Evolutionary conservation across 1,284 basidiomycete genomes (phyloP).

Genomic region (Irpex sp.): DNA sequence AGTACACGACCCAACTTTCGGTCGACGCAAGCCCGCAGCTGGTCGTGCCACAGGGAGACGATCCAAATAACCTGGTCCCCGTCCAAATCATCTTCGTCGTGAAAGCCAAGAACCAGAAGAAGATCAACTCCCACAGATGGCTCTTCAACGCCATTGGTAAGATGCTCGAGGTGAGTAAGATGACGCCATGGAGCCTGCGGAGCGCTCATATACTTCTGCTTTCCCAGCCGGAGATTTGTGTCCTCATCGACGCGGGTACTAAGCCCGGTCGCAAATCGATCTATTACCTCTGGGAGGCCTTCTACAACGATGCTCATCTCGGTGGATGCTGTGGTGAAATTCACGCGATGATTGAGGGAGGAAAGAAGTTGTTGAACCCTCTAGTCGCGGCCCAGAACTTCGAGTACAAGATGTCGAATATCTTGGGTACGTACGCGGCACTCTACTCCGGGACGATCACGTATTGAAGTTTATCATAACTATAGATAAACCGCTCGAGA

Average conservation of each 20-base stretch:
- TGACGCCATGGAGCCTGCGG: background rate
- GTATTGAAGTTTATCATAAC: background rate
- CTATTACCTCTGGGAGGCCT: conserved; percentile 95
- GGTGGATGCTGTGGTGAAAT: conserved; percentile 90
- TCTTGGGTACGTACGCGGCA: conserved; percentile 53
- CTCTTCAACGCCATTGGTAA: conserved; percentile 94
- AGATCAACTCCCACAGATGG: conserved; percentile 97
- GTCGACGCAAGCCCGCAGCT: conserved; percentile 87
- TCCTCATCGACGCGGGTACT: conserved; percentile 91
- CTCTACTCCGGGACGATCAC: conserved; percentile 1
- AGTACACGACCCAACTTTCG: conserved; percentile 91
- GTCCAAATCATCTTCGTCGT: conserved; percentile 94
- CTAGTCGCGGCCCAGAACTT: conserved; percentile 96
- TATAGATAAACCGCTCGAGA: conserved; percentile 90
- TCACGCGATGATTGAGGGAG: conserved; percentile 91
- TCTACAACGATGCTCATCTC: conserved; percentile 71
- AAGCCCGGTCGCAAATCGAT: conserved; percentile 96
- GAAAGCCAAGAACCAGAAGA: conserved; percentile 97
- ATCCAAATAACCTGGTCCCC: conserved; percentile 88
- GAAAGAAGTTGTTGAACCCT: conserved; percentile 89
- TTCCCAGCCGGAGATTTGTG: conserved; percentile 79
- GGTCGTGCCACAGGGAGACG: conserved; percentile 84
- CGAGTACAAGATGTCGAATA: conserved; percentile 98
- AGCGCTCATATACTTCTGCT: conserved; percentile 11
- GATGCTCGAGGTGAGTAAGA: conserved; percentile 56